Percentiles rank a stretch among this genome's conserved stretches.
phyloP scores from a whole-genome alignment of 163 green algal species.

The Smithsoniella earleae region DNA sequence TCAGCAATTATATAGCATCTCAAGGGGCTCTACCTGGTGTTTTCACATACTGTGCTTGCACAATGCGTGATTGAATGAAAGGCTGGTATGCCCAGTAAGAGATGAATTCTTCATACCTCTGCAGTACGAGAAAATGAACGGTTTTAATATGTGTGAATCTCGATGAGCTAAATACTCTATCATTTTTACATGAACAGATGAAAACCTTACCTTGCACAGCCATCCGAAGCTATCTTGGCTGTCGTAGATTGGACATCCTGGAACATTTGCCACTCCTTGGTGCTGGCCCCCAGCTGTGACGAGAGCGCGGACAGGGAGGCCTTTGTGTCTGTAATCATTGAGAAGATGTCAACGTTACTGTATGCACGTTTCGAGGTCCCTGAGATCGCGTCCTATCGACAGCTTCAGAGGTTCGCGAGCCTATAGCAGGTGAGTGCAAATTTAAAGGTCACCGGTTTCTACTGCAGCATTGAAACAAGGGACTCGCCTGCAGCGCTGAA shows the following conservation, averaged over 20 bases:
- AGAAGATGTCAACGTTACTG: too few species aligned
- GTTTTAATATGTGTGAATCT: too few species aligned
- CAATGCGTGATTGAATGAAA: background rate
- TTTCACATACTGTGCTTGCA: slow-evolving; percentile 29
- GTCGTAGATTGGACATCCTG: background rate
- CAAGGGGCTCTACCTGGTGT: background rate
- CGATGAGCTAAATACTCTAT: too few species aligned
- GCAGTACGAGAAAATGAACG: too few species aligned
- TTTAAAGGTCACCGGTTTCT: background rate
- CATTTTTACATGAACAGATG: too few species aligned
- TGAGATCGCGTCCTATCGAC: too few species aligned
- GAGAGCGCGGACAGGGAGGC: background rate
- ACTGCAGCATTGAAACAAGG: background rate
- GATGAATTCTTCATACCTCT: background rate
- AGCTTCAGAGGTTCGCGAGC: too few species aligned
- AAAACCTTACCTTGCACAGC: slow-evolving; percentile 1
- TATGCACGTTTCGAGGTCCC: too few species aligned
- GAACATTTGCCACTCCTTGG: slow-evolving; percentile 16
- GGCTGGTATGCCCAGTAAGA: slow-evolving; percentile 13
- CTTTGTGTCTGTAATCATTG: slow-evolving; percentile 17
- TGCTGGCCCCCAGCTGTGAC: slow-evolving; percentile 11
- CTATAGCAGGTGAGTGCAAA: too few species aligned
- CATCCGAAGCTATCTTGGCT: background rate
- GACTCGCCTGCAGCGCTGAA: background rate
- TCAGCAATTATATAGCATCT: background rate